Evolutionary conservation across 2,329 filamentous ascomycete species (phyloP), one percentile per base, ranked within the genome.

Genomic region (Periconia macrospinosa): DNA sequence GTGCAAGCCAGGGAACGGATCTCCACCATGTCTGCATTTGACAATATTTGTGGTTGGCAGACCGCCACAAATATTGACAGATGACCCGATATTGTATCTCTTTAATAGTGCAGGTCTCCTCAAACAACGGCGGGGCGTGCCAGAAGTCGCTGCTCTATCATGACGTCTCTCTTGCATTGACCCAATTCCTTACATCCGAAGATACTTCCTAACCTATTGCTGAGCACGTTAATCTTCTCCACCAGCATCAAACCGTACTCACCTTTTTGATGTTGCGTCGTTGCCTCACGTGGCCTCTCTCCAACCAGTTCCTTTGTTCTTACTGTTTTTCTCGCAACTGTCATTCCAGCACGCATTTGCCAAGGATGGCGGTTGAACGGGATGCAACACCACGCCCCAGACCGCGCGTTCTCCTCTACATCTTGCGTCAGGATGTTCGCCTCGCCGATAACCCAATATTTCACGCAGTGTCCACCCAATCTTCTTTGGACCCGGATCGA

Each of bases 361-460:
- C 57, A 47, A 61, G 30, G 49, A 70, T 70, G 66, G 47, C 62
- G 7, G n/a, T n/a, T n/a, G 54, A 47, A 49, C 49, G 56, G n/a
- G 46, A 37, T 11, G 9, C 3, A 35, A 53, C 56, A 40, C 62
- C 67, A 19, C 76, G 17, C 11, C 49, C 57, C 17, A 55, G 57
- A 40, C 62, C 68, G 18, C 76, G 74, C 42, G 78, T 90, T 20
- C 76, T 92, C 48, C 78, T 93, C 51, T 92, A 91, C 66, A 71
- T 92, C 19, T 72, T 92, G 35, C 84, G 89, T 43, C 84, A 86
- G 60, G 90, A 93, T 68, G 78, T 92, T 18, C 86, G 90, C 55
- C 78, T 89, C 23, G 79, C 83, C 27, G 90, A 93, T 72, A 92
- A 92, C 65, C 89, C 89, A 0, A 80, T 92, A 41, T 80, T 93